Percentiles rank a stretch among this genome's conserved stretches.
Conservation (phyloP, 2,329 filamentous ascomycete genomes). For the Cladosporium sp. region DNA sequence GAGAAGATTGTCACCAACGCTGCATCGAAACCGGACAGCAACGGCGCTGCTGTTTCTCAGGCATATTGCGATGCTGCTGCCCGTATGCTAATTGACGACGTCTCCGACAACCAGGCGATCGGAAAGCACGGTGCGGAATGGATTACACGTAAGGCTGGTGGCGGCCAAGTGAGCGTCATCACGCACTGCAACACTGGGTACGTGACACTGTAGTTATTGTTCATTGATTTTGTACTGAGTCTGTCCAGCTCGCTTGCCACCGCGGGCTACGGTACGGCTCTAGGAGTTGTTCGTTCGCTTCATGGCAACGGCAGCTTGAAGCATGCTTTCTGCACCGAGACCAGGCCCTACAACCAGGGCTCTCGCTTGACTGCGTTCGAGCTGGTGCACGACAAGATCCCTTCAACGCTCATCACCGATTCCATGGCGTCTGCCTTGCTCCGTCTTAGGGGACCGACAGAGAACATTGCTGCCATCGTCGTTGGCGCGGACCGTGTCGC, state of each 20-base stretch:
- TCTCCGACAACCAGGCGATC: constrained; percentile 81
- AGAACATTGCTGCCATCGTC: constrained; percentile 77
- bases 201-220: constrained; percentile 5
- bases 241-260: constrained; percentile 73
- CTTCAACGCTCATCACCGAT: constrained; percentile 87
- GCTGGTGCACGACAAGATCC: constrained; percentile 88
- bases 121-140: constrained; percentile 78
- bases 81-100: constrained; percentile 79
- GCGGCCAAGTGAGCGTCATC: constrained; percentile 67
- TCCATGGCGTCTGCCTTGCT: constrained; percentile 93
- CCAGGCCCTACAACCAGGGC: constrained; percentile 95
- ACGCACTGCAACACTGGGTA: constrained; percentile 98
- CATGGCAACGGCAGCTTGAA: constrained; percentile 60
- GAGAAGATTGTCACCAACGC: constrained; percentile 58
- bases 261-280: constrained; percentile 92
- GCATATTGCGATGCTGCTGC: constrained; percentile 78
- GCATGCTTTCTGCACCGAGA: constrained; percentile 94
- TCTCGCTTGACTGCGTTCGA: constrained; percentile 93
- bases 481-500: constrained; percentile 94
- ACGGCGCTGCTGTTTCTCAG: constrained; percentile 54
- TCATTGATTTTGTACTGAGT: constrained; percentile 21
- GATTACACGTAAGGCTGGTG: constrained; percentile 60
- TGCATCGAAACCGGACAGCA: constrained; percentile 36
- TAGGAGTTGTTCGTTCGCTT: constrained; percentile 87
- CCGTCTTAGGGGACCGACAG: constrained; percentile 52